Evolutionary conservation across 129 eudicot species (phyloP), one percentile per base, ranked within the genome.

Genomic region (Cynara cardunculus): DNA sequence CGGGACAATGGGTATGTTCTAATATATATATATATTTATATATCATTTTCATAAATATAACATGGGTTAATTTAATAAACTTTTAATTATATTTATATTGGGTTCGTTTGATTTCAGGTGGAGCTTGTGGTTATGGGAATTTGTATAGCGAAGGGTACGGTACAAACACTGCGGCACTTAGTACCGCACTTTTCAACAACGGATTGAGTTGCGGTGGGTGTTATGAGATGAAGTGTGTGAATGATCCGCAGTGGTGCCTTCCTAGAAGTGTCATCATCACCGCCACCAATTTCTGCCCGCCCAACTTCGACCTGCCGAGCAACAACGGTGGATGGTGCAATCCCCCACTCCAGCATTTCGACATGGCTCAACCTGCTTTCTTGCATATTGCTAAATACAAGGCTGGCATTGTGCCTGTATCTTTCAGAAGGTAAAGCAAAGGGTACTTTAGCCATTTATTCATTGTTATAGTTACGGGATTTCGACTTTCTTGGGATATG

Each of bases 321-420:
- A 69, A 86, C 86, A 82, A 84, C 59, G 92, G 92, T 5, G 92
- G 92, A 16, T 90, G 91, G 91, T 90, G 94, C 89, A 90, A 90
- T 49, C 89, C 91, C 5, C 94, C 94, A 21, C 89, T 75, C 53
- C 82, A 88, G 27, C 94, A 90, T 71, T 90, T 90, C 13, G 91
- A 90, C 74, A 73, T 90, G 71, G 85, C 94, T 44, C 80, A 88
- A 62, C 94, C 90, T 18, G 88, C 89, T 69, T 90, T 86, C 83
- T 61, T 86, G 22, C 86, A 86, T 53, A 87, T 90, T n/a, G 94
- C 94, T 2, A 84, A 86, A 35, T 87, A 90, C 74, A 82, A 83
- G 14, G 91, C 90, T 46, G 94, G 94, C 1, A 85, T 90, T 28
- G 91, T 90, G 28, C 94, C 94, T 1, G 89, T 90, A 7, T 69